A percentile compares a stretch with the other conserved stretches of the same genome.
Evolutionary conservation across 2,329 filamentous ascomycete species (phyloP).

Genomic region (Leptosphaerulina australis): DNA sequence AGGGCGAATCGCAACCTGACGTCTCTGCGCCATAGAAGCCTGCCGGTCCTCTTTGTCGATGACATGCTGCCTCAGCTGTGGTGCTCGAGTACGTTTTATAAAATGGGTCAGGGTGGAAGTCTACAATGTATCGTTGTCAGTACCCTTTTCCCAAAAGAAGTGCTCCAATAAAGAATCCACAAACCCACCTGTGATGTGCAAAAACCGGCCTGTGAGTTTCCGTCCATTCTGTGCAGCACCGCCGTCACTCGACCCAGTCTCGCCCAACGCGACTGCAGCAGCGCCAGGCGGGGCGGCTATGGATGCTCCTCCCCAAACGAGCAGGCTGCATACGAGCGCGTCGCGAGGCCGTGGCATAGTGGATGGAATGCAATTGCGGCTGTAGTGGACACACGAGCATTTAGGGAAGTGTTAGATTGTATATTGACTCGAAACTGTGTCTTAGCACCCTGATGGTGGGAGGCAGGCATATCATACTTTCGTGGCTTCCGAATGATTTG

Average conservation of each 20-base stretch:
- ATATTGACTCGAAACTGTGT: conserved; percentile 13
- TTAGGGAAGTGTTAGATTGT: conserved; percentile 23
- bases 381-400: conserved; percentile 12
- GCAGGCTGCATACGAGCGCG: conserved; percentile 37
- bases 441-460: conserved; percentile 33
- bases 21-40: conserved; percentile 85
- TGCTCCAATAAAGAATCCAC: conserved; percentile 3
- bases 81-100: conserved; percentile 82
- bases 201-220: conserved; percentile 68
- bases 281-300: conserved; percentile 37
- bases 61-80: conserved; percentile 72
- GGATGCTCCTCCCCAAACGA: conserved; percentile 30
- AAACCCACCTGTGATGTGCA: conserved; percentile 82
- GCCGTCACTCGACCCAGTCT: conserved; percentile 16
- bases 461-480: conserved; percentile 15
- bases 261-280: conserved; percentile 19
- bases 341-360: conserved; percentile 34
- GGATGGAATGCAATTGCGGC: background rate
- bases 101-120: conserved; percentile 88
- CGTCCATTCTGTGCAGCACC: conserved; percentile 25
- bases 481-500: conserved; percentile 15
- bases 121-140: conserved; percentile 55
- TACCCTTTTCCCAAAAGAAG: background rate
- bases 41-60: conserved; percentile 75
- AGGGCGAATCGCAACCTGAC: conserved; percentile 85